Evolutionary conservation across 148 eudicot genomes (phyloP).

Genomic region (Camellia japonica): DNA sequence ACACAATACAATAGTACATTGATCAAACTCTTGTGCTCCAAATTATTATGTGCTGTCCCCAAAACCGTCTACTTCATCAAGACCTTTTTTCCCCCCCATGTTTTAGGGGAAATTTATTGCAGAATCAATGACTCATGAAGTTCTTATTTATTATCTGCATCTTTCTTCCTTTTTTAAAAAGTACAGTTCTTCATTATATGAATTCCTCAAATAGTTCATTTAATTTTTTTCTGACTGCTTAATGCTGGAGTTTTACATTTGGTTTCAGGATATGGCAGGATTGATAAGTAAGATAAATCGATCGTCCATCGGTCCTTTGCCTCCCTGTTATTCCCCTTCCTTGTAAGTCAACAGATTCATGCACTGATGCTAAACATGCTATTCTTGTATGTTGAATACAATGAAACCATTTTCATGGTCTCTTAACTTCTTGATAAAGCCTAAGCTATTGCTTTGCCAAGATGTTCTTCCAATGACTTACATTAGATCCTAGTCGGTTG

Average conservation of each 20-base stretch:
- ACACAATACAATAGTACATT: background rate
- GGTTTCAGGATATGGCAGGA: constrained; percentile 97
- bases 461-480: background rate
- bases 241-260: constrained; percentile 11
- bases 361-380: background rate
- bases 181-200: background rate
- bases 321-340: constrained; percentile 94
- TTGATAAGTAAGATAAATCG: constrained; percentile 95
- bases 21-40: background rate
- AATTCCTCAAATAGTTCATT: constrained; percentile 4
- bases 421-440: background rate
- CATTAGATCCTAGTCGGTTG: background rate
- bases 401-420: background rate
- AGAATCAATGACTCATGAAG: background rate
- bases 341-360: constrained; percentile 56
- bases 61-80: constrained; percentile 18
- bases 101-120: background rate
- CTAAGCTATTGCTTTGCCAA: background rate
- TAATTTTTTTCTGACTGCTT: background rate
- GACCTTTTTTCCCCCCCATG: constrained; percentile 24
- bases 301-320: constrained; percentile 94
- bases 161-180: background rate
- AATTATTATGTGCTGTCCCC: background rate
- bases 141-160: background rate
- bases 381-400: background rate